Evolutionary conservation across 306 rosid species (phyloP).

Genomic region (Inga oerstediana): DNA sequence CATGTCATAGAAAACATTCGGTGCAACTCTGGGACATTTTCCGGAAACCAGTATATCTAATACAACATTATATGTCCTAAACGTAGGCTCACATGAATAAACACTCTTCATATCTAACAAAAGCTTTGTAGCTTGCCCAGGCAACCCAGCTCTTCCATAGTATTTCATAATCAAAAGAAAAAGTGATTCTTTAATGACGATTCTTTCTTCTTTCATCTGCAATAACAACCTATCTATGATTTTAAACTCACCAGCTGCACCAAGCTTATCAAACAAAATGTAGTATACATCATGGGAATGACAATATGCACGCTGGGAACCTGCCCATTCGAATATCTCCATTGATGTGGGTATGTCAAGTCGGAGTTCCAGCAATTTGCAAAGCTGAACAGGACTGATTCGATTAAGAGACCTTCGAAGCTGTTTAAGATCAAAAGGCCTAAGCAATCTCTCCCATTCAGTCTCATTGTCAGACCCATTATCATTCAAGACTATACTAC

Average conservation of each 20-base stretch:
- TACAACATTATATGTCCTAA: conserved; percentile 79
- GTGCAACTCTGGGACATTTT: conserved; percentile 66
- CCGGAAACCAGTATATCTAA: conserved; percentile 65
- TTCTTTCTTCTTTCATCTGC: conserved; percentile 79
- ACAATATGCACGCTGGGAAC: conserved; percentile 70
- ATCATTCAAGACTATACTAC: conserved; percentile 10
- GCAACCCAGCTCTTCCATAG: conserved; percentile 76
- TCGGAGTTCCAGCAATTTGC: conserved; percentile 73
- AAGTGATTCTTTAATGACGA: conserved; percentile 71
- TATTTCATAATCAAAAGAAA: conserved; percentile 73
- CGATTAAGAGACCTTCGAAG: conserved; percentile 58
- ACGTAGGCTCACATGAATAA: conserved; percentile 71
- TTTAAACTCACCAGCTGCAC: conserved; percentile 69
- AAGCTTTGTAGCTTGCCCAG: conserved; percentile 88
- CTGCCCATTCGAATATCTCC: conserved; percentile 71
- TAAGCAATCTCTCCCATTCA: conserved; percentile 83
- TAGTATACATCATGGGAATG: conserved; percentile 73
- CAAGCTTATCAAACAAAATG: conserved; percentile 75
- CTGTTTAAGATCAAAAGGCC: conserved; percentile 78
- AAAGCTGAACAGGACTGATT: conserved; percentile 74
- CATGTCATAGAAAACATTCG: conserved; percentile 89
- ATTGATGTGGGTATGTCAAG: conserved; percentile 73
- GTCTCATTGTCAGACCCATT: conserved; percentile 56
- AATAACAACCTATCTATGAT: conserved; percentile 62
- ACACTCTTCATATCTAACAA: conserved; percentile 80